Evolutionary conservation across 2,329 filamentous ascomycete species (phyloP).

Genomic region (Ophiostoma piceae): DNA sequence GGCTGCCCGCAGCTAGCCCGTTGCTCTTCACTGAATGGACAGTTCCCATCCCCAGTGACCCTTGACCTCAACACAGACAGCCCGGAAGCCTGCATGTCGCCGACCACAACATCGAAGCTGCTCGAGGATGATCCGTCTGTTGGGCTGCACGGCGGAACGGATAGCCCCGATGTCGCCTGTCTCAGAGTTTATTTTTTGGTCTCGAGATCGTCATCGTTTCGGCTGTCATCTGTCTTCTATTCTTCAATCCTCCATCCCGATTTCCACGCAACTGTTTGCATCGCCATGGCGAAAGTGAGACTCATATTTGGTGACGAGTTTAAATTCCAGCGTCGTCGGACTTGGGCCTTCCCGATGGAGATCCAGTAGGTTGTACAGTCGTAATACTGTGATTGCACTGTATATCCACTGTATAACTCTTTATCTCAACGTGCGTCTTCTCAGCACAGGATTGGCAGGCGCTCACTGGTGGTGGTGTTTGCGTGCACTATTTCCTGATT

Average conservation of each 20-base stretch:
- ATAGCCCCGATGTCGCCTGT: background rate
- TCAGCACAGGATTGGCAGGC: background rate
- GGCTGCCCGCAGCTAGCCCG: background rate
- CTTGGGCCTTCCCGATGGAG: background rate
- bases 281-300: conserved; percentile 3
- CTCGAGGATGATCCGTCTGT: background rate
- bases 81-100: no score
- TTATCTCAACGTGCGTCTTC: conserved; percentile 2
- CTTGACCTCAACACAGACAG: background rate
- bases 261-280: background rate
- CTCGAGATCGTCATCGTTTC: background rate
- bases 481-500: background rate
- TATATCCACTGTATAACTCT: background rate
- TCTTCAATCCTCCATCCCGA: background rate
- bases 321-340: background rate
- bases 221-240: background rate
- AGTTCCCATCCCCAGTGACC: background rate
- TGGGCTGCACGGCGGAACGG: background rate
- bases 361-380: no score
- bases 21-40: background rate
- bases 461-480: background rate
- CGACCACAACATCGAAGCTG: no score
- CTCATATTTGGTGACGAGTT: background rate
- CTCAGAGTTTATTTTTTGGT: background rate
- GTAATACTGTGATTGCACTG: background rate